Evolutionary conservation across 495 filamentous ascomycete genomes (phyloP).

Genomic region (Mycothermus thermophilus): DNA sequence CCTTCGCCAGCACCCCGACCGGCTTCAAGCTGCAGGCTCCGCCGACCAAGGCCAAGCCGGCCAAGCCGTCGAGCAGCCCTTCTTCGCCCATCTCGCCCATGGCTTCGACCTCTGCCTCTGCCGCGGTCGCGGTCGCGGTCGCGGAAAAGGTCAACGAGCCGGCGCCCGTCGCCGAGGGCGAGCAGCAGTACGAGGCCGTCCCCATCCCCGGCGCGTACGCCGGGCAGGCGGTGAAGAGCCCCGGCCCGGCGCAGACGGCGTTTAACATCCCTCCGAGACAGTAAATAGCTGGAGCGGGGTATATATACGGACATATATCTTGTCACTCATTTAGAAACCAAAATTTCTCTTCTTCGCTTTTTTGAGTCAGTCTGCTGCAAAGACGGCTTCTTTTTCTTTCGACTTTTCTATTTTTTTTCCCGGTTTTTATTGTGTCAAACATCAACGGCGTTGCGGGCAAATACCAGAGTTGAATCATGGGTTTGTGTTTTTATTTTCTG

Average conservation of each 20-base stretch:
- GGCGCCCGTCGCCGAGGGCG: constrained; percentile 43
- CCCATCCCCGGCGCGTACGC: constrained; percentile 53
- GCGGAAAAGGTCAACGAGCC: constrained; percentile 23
- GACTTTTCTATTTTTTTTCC: constrained; percentile 5
- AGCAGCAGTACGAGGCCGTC: constrained; percentile 52
- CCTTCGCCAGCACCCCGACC: constrained; percentile 25
- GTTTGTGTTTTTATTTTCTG: no score
- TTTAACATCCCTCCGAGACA: constrained; percentile 16
- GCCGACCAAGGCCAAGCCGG: constrained; percentile 58
- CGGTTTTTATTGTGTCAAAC: constrained; percentile 4
- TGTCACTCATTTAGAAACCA: constrained; percentile 17
- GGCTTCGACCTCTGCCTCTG: constrained; percentile 10
- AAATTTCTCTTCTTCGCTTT: constrained; percentile 3
- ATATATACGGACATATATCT: constrained; percentile 12
- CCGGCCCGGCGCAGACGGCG: constrained; percentile 26
- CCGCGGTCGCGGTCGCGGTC: constrained; percentile 10
- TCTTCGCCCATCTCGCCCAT: constrained; percentile 34
- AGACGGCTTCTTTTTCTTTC: constrained; percentile 2
- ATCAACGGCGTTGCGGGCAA: constrained; percentile 4
- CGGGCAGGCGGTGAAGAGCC: constrained; percentile 31
- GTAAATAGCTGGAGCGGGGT: neutral
- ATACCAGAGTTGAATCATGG: no score
- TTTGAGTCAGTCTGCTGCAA: constrained; percentile 9
- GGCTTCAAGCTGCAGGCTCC: constrained; percentile 77
- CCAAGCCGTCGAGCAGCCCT: constrained; percentile 57